Percentiles rank a stretch among this genome's conserved stretches.
These are phyloP conservation scores for Fusarium paranaense DNA, from an alignment of 2,329 filamentous ascomycete species.

Conservation along the genomic window DNA sequence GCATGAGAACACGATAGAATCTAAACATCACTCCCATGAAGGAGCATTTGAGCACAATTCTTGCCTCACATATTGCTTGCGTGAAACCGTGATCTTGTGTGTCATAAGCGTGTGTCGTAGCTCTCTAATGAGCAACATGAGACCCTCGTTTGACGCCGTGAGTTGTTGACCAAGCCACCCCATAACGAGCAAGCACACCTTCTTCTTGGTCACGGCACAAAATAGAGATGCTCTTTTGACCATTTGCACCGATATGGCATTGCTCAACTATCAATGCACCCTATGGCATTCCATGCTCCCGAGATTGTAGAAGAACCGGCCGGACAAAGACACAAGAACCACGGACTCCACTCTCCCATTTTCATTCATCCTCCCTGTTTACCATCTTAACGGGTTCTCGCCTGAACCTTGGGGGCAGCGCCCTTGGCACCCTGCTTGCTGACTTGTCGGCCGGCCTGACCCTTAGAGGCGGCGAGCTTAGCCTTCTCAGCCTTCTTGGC, in stretches of 20 bases:
- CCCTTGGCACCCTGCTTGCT: constrained; percentile 99
- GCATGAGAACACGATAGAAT: constrained; percentile 39
- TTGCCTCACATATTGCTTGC: not conserved
- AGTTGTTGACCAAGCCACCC: constrained; percentile 24
- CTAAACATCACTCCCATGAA: constrained; percentile 15
- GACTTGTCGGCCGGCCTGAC: constrained; percentile 81
- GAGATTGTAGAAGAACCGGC: constrained; percentile 57
- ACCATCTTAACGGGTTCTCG: constrained; percentile 77
- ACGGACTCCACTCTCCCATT: constrained; percentile 52
- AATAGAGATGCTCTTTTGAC: constrained; percentile 41
- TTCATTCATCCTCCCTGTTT: constrained; percentile 38
- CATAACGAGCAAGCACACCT: constrained; percentile 10
- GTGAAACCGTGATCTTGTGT: constrained; percentile 13
- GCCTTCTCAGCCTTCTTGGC: constrained; percentile 99
- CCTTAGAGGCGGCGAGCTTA: constrained; percentile 86
- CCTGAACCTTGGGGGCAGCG: constrained; percentile 84
- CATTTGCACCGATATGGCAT: constrained; percentile 53
- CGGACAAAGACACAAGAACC: constrained; percentile 58
- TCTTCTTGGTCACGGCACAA: constrained; percentile 32
- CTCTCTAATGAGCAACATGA: constrained; percentile 13
- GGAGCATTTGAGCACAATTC: constrained; percentile 12
- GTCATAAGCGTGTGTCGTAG: not conserved
- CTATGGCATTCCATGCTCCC: constrained; percentile 57
- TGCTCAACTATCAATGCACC: constrained; percentile 57
- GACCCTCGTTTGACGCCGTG: constrained; percentile 18